Evolutionary conservation across 2,329 filamentous ascomycete genomes (phyloP), one percentile per base, ranked within the genome.

Genomic region (Leptodontidium sp.): DNA sequence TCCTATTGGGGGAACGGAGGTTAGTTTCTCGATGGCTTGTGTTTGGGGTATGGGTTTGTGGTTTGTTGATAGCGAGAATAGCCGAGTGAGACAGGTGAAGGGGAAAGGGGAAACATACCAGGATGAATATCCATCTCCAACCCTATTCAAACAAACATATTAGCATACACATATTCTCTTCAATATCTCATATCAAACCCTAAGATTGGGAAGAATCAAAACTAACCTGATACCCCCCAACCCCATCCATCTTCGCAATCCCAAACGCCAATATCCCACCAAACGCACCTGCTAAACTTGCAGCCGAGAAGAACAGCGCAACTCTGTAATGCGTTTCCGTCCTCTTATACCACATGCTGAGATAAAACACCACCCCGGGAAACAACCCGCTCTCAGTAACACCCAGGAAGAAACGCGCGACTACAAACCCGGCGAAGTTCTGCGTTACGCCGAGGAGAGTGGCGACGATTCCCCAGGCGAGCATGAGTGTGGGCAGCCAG

Each of bases 401-500:
- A 21, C 86, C 86, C 0, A 88, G 79, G 72, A 87, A 87, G 76
- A 87, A 87, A 1, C 86, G 80, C 9, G 84, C 84, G 1, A 81
- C 80, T 9, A 87, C 80, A 72, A 88, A 87, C 0, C 86, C 86
- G 0, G 81, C 76, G 14, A 84, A 79, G 52, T 83, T 84, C 2
- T 84, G 80, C 1, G 85, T 83, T 6, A 88, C 77, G 0, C 86
- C 86, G 67, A 79, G 78, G 32, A 86, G 71, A 0, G 85, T 88
- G 0, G 85, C 84, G 0, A 88, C 86, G 15, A 86, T 78, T 0
- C 86, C 86, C 86, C 85, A 88, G 0, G 81, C 77, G 2, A 88
- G 78, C 1, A 87, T 89, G 2, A 90, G 78, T 0, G 86, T 86
- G 0, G 87, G 87, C 0, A 89, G 78, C 87, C 86, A 89, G 26